Conservation (phyloP, 371 early-diverging fungal species). For the Ecytonucleospora hepatopenaei region DNA sequence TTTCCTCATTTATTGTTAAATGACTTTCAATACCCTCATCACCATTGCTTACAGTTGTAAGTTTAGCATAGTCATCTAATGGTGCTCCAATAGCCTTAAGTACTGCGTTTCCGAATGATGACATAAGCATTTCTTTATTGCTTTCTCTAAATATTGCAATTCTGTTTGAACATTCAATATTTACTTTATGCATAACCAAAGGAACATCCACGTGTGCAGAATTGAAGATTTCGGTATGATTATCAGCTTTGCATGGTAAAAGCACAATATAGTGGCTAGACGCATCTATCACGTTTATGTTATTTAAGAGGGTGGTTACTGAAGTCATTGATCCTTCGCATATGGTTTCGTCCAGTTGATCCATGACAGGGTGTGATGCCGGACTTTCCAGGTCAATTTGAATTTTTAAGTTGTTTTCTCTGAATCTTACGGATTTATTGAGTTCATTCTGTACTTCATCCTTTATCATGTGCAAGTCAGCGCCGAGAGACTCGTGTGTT, state of each 20-base stretch:
- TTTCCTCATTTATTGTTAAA: slow-evolving; percentile 4
- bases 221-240: background rate
- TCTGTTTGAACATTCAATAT: slow-evolving; percentile 9
- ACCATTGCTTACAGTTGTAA: background rate
- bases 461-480: background rate
- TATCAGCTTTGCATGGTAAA: slow-evolving; percentile 2
- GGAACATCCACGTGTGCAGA: background rate
- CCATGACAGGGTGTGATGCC: background rate
- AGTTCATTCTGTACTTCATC: background rate
- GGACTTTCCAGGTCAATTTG: background rate
- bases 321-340: slow-evolving; percentile 1
- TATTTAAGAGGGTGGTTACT: background rate
- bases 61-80: background rate
- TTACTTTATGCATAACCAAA: background rate
- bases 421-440: background rate
- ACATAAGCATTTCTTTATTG: background rate
- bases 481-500: slow-evolving; percentile 1
- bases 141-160: slow-evolving; percentile 8
- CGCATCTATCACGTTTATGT: background rate
- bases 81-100: background rate
- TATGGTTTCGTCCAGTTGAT: background rate
- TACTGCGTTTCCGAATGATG: slow-evolving; percentile 12
- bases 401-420: background rate
- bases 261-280: slow-evolving; percentile 7
- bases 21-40: slow-evolving; percentile 1